Base-by-base conservation (phyloP, 352 stramenopile species). In the Phytophthora palmivora region DNA sequence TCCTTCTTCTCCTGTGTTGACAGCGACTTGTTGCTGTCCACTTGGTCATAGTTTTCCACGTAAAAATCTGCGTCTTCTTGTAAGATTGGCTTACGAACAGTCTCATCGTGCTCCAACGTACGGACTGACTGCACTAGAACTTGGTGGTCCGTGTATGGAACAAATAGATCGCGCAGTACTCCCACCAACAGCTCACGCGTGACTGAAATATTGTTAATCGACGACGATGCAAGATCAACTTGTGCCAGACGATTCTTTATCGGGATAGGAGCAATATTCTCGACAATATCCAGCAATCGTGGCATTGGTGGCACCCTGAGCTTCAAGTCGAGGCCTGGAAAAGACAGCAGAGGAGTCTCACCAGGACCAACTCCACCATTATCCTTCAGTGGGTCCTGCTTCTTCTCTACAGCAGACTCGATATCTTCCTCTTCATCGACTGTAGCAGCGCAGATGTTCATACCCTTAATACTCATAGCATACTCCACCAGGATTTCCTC, bases 41-140 rank as follows among this genome's bases (percentile, higher is more conserved):
- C 55, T 61, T 86, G 71, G 19, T 72, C 66, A 36, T 69, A 85
- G 45, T 87, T 82, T 4, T 43, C 66, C 28, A 83, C 47, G 47
- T 89, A 88, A 64, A 88, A 89, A 0, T 34, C 28, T 24, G 70
- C 57, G 30, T 89, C 72, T n/a, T 87, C 80, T n/a, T 59, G 39
- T 1, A 57, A 73, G 10, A 88, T 55, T 6, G 59, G 53, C 37
- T 81, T 78, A 11, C 43, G 66, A 33, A 77, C 63, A 19, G 70
- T 66, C 16, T 79, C 62, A 36, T 87, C 78, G 2, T 76, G 64
- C 39, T 86, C 79, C 15, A 76, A 44, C 12, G 77, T 56, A 6
- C 78, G 77, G n/a, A 87, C 53, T 14, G 76, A 76, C 45, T 87
- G 69, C 3, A 89, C 79, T 15, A 85, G 44, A 14, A 70, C 62